These are phyloP conservation scores for Pythium insidiosum DNA, from an alignment of 352 stramenopile species.

Conservation along the genomic window DNA sequence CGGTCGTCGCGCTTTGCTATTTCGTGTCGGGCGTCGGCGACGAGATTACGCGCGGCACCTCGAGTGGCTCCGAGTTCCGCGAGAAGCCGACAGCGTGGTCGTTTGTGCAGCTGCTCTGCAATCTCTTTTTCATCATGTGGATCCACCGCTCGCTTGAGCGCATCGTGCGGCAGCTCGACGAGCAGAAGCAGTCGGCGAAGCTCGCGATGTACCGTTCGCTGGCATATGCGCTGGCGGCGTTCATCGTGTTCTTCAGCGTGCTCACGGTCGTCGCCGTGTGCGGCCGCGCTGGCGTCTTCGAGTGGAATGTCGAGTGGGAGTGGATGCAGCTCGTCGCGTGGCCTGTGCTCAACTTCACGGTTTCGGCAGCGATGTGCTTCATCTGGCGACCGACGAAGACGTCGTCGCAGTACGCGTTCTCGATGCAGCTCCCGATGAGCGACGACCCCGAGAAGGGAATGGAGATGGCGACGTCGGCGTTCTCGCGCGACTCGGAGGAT, in stretches of 20 bases:
- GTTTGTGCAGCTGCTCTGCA: slow-evolving; percentile 80
- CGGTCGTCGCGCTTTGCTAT: slow-evolving; percentile 64
- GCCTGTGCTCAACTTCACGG: slow-evolving; percentile 88
- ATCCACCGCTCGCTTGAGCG: slow-evolving; percentile 84
- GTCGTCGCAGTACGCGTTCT: slow-evolving; percentile 82
- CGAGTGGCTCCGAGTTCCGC: slow-evolving; percentile 70
- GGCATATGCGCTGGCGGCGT: slow-evolving; percentile 66
- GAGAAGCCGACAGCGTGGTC: slow-evolving; percentile 77
- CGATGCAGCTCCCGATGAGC: slow-evolving; percentile 76
- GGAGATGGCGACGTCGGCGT: slow-evolving; percentile 54
- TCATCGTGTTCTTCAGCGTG: slow-evolving; percentile 85
- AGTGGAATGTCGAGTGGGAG: slow-evolving; percentile 88
- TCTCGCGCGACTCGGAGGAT: slow-evolving; percentile 49
- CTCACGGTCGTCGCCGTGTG: slow-evolving; percentile 80
- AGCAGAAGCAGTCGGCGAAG: slow-evolving; percentile 89
- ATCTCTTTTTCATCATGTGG: slow-evolving; percentile 88
- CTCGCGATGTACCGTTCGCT: slow-evolving; percentile 84
- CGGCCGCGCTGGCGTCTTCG: slow-evolving; percentile 77
- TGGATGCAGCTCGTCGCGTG: slow-evolving; percentile 90
- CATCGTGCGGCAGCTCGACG: slow-evolving; percentile 70
- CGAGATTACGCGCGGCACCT: slow-evolving; percentile 70
- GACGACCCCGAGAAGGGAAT: slow-evolving; percentile 33
- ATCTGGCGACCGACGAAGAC: slow-evolving; percentile 87
- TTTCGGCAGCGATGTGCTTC: slow-evolving; percentile 83
- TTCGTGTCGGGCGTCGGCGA: slow-evolving; percentile 70